A percentile compares a stretch with the other conserved stretches of the same genome.
phyloP scores from a whole-genome alignment of 768 basidiomycete species.

The Termitomyces sp. region DNA sequence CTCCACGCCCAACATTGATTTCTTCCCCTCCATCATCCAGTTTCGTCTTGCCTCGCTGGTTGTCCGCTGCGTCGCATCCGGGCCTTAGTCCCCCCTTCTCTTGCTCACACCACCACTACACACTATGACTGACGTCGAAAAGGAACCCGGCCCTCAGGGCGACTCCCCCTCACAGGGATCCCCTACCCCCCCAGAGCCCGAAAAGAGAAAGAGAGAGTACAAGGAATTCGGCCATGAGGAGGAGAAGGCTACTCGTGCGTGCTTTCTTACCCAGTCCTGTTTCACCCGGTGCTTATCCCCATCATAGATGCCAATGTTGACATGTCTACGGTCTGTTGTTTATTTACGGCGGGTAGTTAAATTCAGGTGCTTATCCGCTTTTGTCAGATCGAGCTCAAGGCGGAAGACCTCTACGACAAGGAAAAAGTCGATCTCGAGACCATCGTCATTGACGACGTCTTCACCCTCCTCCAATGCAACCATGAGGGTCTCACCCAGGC shows the following conservation, averaged over 20 bases:
- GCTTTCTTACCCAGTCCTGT: constrained; percentile 11
- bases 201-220: constrained; percentile 76
- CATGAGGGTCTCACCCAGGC: constrained; percentile 72
- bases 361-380: neutral
- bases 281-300: constrained; percentile 9
- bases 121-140: constrained; percentile 45
- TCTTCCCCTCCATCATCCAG: constrained; percentile 17
- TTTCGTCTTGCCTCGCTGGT: constrained; percentile 2
- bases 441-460: constrained; percentile 94
- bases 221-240: constrained; percentile 81
- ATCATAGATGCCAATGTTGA: constrained; percentile 77
- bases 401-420: constrained; percentile 94
- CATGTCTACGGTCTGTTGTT: constrained; percentile 50
- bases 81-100: constrained; percentile 23
- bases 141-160: constrained; percentile 62
- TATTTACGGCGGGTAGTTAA: neutral
- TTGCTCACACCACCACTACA: constrained; percentile 1
- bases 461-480: constrained; percentile 90
- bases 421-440: constrained; percentile 99
- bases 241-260: constrained; percentile 65
- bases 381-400: constrained; percentile 78
- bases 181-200: constrained; percentile 25
- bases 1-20: constrained; percentile 17
- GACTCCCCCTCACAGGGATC: constrained; percentile 31
- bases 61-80: constrained; percentile 8